Evolutionary conservation across 2,329 filamentous ascomycete species (phyloP), one percentile per base, ranked within the genome.

Genomic region (Venturiaceae sp.): DNA sequence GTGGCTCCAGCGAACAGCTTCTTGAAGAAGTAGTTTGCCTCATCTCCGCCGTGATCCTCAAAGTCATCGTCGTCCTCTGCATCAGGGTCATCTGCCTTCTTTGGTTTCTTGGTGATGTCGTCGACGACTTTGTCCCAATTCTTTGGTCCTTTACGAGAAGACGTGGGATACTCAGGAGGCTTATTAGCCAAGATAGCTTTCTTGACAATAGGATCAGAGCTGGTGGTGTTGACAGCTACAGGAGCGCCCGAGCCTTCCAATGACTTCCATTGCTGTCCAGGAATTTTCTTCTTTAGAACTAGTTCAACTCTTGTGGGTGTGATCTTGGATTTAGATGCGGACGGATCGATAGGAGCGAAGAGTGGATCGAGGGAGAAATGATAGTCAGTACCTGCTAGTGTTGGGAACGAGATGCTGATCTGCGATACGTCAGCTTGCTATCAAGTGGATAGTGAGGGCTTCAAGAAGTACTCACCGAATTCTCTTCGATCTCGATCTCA

Each of bases 11-110:
- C 84, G 74, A 92, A 97, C 1, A 99, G 77, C 67, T 87, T 85
- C 78, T 95, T 94, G 79, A 99, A 99, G 75, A 96, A 97, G 11
- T 72, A 69, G 65, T 95, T 87, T 8, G 91, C 84, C 30, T 87
- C 83, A 60, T 86, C 83, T 1, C 79, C 80, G 23, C 74, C 61
- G 5, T 77, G 75, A 30, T 76, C 73, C n/a, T 81, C 79, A 13
- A 80, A 84, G 1, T 83, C 79, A 32, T 74, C 72, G 9, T 68
- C 65, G 0, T 61, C 61, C 3, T 64, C 65, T 11, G 58, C 56
- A 16, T 33, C 14, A 13, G 57, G 62, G 26, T 65, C 64, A 0
- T 61, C 61, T 1, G 66, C 65, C 33, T 61, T 60, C 44, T 64
- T 61, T 41, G 63, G 60, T 34, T 60, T 47, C 52, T 34, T 57